Evolutionary conservation across 306 rosid species (phyloP), one percentile per base, ranked within the genome.

Genomic region (Trifolium dubium): DNA sequence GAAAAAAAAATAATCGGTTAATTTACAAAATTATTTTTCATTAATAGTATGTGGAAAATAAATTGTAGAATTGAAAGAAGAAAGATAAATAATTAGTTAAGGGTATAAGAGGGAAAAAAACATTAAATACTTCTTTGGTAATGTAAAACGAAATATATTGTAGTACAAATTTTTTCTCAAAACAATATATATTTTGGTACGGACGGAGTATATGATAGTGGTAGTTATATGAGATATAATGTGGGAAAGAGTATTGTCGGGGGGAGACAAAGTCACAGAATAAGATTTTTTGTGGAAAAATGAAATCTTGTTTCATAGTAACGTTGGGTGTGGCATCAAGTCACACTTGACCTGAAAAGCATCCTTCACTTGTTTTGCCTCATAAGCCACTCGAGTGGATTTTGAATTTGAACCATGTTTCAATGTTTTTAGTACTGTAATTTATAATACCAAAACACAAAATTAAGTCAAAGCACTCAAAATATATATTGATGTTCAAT

Each of bases 241-340:
- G 23, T 23, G 23, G 23, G 23, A 23, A 23, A 23, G 23, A 23
- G 23, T 23, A 23, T 23, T 23, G 23, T 23, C 23, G 54, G 64
- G 32, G 9, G 11, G 46, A 41, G 28, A 35, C 39, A 71, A 55
- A 39, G 23, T 6, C 46, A 8, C n/a, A 19, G 6, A 71, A 23
- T 37, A 37, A 41, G 67, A 32, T 47, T 46, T 43, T 44, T 30
- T 6, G 32, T 5, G 46, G 59, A 28, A 67, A 51, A 69, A 15
- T 8, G 29, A 4, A 47, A 17, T 15, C n/a, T 15, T 50, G 14
- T 55, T 63, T 10, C n/a, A 13, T 64, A 43, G 19, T 9, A 75
- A 44, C 73, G 76, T 80, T 72, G 82, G 85, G 72, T 79, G 82
- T 79, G 83, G 79, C 82, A 74, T 85, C 86, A 80, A 81, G 78